These are phyloP conservation scores for Nelumbo lutea DNA, from an alignment of 164 flowering plant species.

Conservation along the genomic window DNA sequence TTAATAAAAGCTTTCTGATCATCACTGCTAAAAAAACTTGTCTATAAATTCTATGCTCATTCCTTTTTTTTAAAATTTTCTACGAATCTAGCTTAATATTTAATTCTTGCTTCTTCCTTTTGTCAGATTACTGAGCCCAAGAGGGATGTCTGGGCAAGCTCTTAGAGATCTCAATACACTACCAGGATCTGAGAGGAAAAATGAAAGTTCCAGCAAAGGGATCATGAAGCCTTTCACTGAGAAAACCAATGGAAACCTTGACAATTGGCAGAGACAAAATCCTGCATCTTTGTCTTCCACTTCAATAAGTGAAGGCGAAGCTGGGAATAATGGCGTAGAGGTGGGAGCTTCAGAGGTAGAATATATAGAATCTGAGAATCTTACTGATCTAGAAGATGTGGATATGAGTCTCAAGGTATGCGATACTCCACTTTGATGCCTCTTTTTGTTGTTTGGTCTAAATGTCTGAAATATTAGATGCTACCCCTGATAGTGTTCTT, in stretches of 20 bases:
- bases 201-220: conserved; percentile 41
- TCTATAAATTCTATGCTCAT: neutral
- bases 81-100: neutral
- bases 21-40: too few relatives aligned
- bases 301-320: conserved; percentile 28
- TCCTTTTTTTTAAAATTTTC: neutral
- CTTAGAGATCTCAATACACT: conserved; percentile 51
- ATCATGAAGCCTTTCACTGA: conserved; percentile 30
- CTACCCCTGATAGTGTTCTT: neutral
- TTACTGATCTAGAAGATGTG: conserved; percentile 62
- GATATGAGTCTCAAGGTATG: conserved; percentile 51
- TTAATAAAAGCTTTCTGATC: too few relatives aligned
- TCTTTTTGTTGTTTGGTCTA: neutral
- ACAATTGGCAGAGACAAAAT: conserved; percentile 28
- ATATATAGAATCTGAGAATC: conserved; percentile 73
- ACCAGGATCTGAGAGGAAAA: conserved; percentile 49
- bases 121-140: neutral
- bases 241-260: conserved; percentile 35
- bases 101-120: neutral
- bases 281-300: conserved; percentile 23
- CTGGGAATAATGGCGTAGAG: conserved; percentile 30
- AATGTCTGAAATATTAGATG: neutral
- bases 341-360: conserved; percentile 53
- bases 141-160: conserved; percentile 49
- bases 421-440: neutral